Base-by-base conservation (phyloP, 2,329 filamentous ascomycete species). In the Sarocladium brachiariae region DNA sequence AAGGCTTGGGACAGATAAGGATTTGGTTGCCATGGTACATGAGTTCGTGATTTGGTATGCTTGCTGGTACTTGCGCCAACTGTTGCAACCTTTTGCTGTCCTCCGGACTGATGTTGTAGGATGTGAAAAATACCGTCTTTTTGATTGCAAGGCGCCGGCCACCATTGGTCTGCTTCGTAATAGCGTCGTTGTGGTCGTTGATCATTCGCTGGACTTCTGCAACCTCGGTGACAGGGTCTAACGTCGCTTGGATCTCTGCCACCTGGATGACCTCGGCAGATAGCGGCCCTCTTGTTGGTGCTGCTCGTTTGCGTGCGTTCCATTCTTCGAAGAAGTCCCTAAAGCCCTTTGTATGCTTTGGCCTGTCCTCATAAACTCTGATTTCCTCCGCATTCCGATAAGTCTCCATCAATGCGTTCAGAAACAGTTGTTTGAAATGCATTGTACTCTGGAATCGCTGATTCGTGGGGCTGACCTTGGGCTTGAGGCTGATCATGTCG, bases 111-210 rank as follows among this genome's bases (percentile, higher is more conserved):
- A 99, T 84, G 67, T 95, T 81, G 68, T 99, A 97, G 47, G 89
- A 89, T 1, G 93, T 96, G 69, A 92, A 96, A 67, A 90, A 89
- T 47, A 96, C 85, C 1, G 83, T 89, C 63, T 91, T 91, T 66
- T 88, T 89, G 64, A 99, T 89, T 58, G 80, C 77, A 53, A 93
- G 75, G 41, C 69, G 71, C 23, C 66, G 67, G 14, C 59, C 53
- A 37, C 71, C 52, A 63, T n/a, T 37, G 5, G 7, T 16, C 19
- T 33, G 43, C 24, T 30, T 21, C 7, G 54, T 52, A 41, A 69
- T 52, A 21, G 78, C 70, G 3, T 71, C 68, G 64, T 97, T 99
- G 72, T 97, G 92, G 18, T 79, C 75, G 63, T 95, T 92, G 69
- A 97, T 85, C 74, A 96, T 85, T 57, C 86, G 84, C 68, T 96